Conservation (phyloP, 192 early-diverging fungal species). For the Coemansia sp. region DNA sequence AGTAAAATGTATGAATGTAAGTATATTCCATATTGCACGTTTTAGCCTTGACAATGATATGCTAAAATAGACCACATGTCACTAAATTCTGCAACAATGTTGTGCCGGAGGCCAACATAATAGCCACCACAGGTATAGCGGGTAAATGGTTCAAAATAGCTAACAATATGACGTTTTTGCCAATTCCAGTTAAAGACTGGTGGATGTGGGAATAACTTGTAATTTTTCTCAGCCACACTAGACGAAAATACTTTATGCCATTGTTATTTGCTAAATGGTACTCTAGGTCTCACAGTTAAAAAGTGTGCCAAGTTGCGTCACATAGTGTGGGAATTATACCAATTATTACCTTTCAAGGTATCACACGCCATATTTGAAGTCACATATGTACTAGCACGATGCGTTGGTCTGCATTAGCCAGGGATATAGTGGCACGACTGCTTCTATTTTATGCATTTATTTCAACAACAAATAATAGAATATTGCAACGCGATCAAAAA, state of each 20-base stretch:
- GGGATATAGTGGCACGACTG: neutral
- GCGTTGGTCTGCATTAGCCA: neutral
- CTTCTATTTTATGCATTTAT: neutral
- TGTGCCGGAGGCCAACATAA: no score
- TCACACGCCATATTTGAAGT: neutral
- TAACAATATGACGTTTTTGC: no score
- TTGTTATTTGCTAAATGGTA: neutral
- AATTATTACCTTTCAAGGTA: neutral
- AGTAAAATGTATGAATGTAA: no score
- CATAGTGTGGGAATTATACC: neutral
- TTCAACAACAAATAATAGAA: neutral
- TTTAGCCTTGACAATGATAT: no score
- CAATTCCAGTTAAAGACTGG: no score
- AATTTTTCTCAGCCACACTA: no score
- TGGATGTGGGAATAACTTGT: no score
- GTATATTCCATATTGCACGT: no score
- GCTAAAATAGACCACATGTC: no score
- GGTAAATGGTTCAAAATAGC: no score
- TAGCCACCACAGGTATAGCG: no score
- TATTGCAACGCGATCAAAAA: neutral
- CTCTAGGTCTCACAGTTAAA: neutral
- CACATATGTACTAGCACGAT: neutral
- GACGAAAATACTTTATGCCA: neutral
- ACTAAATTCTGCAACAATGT: no score
- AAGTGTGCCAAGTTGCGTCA: neutral